A percentile compares a stretch with the other conserved stretches of the same genome.
Conservation (phyloP, 2,329 filamentous ascomycete genomes). For the Alternaria arbusti region DNA sequence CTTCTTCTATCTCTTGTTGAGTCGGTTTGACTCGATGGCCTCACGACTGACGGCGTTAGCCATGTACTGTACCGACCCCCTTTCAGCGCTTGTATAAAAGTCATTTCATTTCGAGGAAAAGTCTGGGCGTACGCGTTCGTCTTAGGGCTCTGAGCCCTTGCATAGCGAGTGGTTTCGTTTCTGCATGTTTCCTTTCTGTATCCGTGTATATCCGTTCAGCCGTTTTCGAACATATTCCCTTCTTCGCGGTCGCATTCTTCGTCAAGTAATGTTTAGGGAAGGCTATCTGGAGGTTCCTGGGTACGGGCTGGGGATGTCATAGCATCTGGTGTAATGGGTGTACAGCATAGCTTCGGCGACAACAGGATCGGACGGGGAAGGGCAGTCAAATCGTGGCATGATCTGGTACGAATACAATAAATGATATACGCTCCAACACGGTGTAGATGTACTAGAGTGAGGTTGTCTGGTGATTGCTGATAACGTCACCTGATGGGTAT, state of each 20-base stretch:
- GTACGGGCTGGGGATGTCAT: constrained; percentile 22
- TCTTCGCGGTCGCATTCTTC: constrained; percentile 31
- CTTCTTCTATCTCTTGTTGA: constrained; percentile 20
- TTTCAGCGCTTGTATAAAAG: constrained; percentile 49
- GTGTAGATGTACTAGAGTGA: background rate
- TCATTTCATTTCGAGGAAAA: constrained; percentile 45
- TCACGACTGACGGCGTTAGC: constrained; percentile 48
- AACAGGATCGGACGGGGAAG: constrained; percentile 14
- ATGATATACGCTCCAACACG: constrained; percentile 11
- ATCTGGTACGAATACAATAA: constrained; percentile 14
- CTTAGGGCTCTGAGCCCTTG: constrained; percentile 41
- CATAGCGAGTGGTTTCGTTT: constrained; percentile 47
- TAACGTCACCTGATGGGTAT: constrained; percentile 29
- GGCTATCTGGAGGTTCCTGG: constrained; percentile 30
- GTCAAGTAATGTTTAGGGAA: constrained; percentile 37
- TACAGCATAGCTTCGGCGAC: constrained; percentile 24
- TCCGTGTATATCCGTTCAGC: constrained; percentile 33
- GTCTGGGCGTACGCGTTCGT: constrained; percentile 41
- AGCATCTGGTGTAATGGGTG: constrained; percentile 29
- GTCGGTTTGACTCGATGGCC: constrained; percentile 20
- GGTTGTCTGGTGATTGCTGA: constrained; percentile 12
- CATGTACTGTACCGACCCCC: constrained; percentile 45
- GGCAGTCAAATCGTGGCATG: constrained; percentile 14
- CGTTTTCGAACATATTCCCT: constrained; percentile 29
- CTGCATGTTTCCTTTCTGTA: constrained; percentile 42